phyloP scores from a whole-genome alignment of 805 yeast species.

The Saturnispora galanensis region DNA sequence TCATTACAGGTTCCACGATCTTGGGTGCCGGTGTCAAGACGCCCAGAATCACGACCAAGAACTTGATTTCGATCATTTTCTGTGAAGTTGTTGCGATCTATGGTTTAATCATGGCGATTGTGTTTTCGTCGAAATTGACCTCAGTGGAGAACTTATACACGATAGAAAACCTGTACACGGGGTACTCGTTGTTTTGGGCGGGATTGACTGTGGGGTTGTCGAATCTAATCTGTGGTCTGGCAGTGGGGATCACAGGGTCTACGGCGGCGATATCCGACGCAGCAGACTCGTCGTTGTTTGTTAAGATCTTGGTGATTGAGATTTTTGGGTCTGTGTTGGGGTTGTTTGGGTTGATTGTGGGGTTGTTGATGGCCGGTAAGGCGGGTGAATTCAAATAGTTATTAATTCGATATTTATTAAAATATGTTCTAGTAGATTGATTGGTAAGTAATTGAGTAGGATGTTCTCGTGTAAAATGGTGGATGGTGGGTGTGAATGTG shows the following conservation, averaged over 20 bases:
- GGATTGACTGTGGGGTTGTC: conserved; percentile 92
- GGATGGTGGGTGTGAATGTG: too few species aligned
- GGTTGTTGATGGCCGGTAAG: conserved; percentile 92
- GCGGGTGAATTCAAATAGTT: conserved; percentile 72
- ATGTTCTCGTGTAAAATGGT: too few species aligned
- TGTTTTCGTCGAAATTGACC: conserved; percentile 79
- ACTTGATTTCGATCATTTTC: conserved; percentile 90
- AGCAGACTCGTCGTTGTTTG: conserved; percentile 90
- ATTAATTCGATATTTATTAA: neutral
- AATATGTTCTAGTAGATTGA: neutral
- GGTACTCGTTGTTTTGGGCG: conserved; percentile 95
- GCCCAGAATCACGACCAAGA: conserved; percentile 95
- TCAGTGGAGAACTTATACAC: conserved; percentile 61
- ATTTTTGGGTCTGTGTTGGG: conserved; percentile 96
- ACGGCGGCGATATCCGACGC: conserved; percentile 99
- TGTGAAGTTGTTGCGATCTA: conserved; percentile 99
- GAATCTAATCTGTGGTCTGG: conserved; percentile 91
- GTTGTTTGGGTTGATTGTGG: conserved; percentile 91
- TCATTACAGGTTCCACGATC: conserved; percentile 87
- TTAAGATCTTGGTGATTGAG: conserved; percentile 92
- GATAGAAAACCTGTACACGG: conserved; percentile 86
- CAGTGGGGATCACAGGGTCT: conserved; percentile 95
- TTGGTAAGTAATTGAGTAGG: neutral
- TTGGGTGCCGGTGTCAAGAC: conserved; percentile 98
- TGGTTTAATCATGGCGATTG: conserved; percentile 96